A percentile compares a stretch with the other conserved stretches of the same genome.
phyloP scores from a whole-genome alignment of 805 yeast genomes.

The Candida alai region DNA sequence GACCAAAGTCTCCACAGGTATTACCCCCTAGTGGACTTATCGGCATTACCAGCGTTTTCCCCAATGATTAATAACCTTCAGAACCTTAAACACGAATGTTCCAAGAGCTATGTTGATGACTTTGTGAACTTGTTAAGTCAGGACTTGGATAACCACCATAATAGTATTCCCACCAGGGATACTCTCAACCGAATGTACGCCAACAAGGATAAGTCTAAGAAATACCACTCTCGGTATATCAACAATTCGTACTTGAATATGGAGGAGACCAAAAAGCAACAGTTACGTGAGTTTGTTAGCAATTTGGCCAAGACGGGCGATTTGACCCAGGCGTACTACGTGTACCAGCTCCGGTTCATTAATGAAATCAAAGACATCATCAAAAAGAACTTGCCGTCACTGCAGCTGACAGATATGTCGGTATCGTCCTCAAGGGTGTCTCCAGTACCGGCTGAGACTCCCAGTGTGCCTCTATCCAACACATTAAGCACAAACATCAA shows the following conservation, averaged over 20 bases:
- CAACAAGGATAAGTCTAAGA: constrained; percentile 23
- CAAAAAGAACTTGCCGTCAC: constrained; percentile 54
- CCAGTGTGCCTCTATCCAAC: constrained; percentile 17
- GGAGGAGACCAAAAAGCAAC: constrained; percentile 34
- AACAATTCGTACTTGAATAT: constrained; percentile 38
- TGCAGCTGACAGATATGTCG: constrained; percentile 19
- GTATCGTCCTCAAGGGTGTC: constrained; percentile 26
- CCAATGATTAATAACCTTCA: constrained; percentile 51
- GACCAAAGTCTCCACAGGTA: constrained; percentile 14
- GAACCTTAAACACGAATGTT: constrained; percentile 59
- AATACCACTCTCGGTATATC: constrained; percentile 13
- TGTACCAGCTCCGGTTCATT: constrained; percentile 65
- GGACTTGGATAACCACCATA: constrained; percentile 61
- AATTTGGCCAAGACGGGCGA: constrained; percentile 63
- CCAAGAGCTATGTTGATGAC: constrained; percentile 58
- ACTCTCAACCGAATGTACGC: constrained; percentile 49
- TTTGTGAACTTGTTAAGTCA: constrained; percentile 53
- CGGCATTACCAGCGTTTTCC: constrained; percentile 47
- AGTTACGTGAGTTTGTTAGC: constrained; percentile 45
- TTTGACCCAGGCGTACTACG: constrained; percentile 54
- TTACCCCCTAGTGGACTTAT: constrained; percentile 34
- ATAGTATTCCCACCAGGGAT: constrained; percentile 42
- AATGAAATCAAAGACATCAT: constrained; percentile 72
- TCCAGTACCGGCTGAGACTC: constrained; percentile 13
- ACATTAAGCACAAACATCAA: constrained; percentile 45